Conservation (phyloP, 2,329 filamentous ascomycete species). For the Alternaria metachromatica region DNA sequence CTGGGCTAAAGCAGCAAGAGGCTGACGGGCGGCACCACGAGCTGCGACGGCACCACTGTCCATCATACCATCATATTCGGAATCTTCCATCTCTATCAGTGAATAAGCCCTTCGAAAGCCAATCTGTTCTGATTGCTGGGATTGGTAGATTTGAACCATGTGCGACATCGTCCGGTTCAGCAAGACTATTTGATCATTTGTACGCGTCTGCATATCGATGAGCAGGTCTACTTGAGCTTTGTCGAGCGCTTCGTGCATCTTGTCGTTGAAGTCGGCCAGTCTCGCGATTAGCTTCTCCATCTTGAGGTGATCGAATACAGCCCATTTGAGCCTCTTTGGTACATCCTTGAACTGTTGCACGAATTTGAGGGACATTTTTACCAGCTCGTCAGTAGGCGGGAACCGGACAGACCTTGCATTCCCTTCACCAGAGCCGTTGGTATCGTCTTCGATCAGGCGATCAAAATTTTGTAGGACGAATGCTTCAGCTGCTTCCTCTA, state of each 20-base stretch:
- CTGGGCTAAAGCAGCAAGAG: conserved; percentile 41
- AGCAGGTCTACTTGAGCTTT: conserved; percentile 38
- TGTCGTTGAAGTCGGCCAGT: conserved; percentile 45
- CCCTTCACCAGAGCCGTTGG: conserved; percentile 9
- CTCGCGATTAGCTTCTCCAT: conserved; percentile 42
- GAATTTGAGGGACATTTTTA: conserved; percentile 40
- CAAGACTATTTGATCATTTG: conserved; percentile 47
- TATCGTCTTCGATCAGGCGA: conserved; percentile 16
- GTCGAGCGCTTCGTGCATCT: conserved; percentile 45
- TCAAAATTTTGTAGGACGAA: conserved; percentile 20
- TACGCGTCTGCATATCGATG: conserved; percentile 38
- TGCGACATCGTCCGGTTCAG: conserved; percentile 45
- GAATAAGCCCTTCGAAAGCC: conserved; percentile 15
- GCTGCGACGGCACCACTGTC: conserved; percentile 4
- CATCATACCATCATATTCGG: conserved; percentile 21
- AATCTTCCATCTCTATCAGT: conserved; percentile 27
- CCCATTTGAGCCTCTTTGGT: conserved; percentile 42
- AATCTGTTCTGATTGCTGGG: conserved; percentile 24
- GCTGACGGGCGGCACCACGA: conserved; percentile 19
- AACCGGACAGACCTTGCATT: conserved; percentile 37
- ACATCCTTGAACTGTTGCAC: conserved; percentile 33
- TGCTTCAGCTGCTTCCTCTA: conserved; percentile 31
- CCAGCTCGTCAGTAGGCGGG: conserved; percentile 35
- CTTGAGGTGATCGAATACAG: conserved; percentile 38
- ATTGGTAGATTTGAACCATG: conserved; percentile 42